phyloP scores from a whole-genome alignment of 768 basidiomycete genomes.

The Leccinum fibrillosum region DNA sequence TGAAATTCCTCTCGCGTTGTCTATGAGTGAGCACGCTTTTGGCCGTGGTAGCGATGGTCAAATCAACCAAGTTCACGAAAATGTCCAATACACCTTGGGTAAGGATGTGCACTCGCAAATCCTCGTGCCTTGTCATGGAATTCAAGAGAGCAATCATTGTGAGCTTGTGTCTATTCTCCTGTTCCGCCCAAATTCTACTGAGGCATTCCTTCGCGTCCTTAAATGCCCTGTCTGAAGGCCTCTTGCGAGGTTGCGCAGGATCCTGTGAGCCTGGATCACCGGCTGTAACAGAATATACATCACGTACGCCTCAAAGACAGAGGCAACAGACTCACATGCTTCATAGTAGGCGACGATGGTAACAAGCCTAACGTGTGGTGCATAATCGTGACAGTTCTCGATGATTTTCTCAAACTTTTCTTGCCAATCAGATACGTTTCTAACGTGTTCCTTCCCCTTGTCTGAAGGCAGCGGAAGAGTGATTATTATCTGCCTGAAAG shows the following conservation, averaged over 20 bases:
- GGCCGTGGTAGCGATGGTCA: neutral
- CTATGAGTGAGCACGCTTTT: too few relatives aligned
- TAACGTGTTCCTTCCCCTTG: constrained; percentile 16
- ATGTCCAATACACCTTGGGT: neutral
- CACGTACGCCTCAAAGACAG: neutral
- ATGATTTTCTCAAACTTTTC: constrained; percentile 8
- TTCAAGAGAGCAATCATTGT: constrained; percentile 21
- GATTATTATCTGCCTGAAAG: neutral
- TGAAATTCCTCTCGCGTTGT: constrained; percentile 2
- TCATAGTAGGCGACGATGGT: constrained; percentile 23
- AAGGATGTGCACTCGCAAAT: constrained; percentile 2
- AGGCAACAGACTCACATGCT: constrained; percentile 11
- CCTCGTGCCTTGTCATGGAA: constrained; percentile 16
- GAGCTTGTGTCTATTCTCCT: constrained; percentile 13
- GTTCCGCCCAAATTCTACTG: constrained; percentile 3
- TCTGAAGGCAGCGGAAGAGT: neutral
- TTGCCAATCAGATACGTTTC: constrained; percentile 11
- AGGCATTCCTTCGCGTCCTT: constrained; percentile 11
- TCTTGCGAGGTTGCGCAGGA: too few relatives aligned
- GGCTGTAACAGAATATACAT: constrained; percentile 1
- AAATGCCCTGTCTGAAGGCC: too few relatives aligned
- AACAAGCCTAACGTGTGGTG: constrained; percentile 18
- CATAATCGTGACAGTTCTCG: neutral
- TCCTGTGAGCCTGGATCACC: too few relatives aligned
- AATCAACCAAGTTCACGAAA: constrained; percentile 14